phyloP scores from a whole-genome alignment of 371 early-diverging fungal genomes.

The Aphelidium insulamus region DNA sequence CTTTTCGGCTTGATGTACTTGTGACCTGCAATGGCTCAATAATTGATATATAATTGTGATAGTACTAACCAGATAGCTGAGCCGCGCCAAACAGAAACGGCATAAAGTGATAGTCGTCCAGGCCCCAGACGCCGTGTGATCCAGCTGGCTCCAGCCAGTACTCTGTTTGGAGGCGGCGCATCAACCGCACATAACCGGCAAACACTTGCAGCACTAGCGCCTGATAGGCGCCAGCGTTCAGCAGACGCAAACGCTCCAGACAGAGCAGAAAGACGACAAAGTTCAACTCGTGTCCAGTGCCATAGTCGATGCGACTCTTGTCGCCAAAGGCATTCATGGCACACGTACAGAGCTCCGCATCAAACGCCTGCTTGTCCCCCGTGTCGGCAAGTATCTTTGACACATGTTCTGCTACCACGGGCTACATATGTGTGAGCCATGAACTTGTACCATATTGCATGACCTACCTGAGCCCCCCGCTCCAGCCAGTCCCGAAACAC shows the following conservation, averaged over 20 bases:
- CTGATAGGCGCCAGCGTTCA: no score
- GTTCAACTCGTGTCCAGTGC: slow-evolving; percentile 97
- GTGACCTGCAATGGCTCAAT: slow-evolving; percentile 17
- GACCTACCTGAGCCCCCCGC: no score
- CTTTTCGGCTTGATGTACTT: slow-evolving; percentile 68
- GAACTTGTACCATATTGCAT: no score
- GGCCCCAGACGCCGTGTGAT: slow-evolving; percentile 96
- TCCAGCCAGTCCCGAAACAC: no score
- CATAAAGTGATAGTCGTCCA: slow-evolving; percentile 96
- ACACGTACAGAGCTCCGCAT: slow-evolving; percentile 5
- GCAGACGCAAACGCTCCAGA: no score
- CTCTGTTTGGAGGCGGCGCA: slow-evolving; percentile 66
- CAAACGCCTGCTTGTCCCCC: no score
- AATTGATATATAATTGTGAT: not conserved
- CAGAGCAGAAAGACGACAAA: slow-evolving; percentile 84
- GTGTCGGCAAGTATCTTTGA: no score
- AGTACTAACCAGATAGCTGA: slow-evolving; percentile 42
- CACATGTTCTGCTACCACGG: no score
- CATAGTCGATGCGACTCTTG: slow-evolving; percentile 92
- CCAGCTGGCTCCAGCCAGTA: slow-evolving; percentile 99
- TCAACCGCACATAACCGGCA: slow-evolving; percentile 65
- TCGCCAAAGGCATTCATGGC: no score
- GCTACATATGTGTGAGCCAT: no score
- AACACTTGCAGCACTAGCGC: no score
- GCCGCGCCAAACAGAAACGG: slow-evolving; percentile 89